These are phyloP conservation scores for Anisodus acutangulus DNA, from an alignment of 257 asterid species.

Conservation along the genomic window DNA sequence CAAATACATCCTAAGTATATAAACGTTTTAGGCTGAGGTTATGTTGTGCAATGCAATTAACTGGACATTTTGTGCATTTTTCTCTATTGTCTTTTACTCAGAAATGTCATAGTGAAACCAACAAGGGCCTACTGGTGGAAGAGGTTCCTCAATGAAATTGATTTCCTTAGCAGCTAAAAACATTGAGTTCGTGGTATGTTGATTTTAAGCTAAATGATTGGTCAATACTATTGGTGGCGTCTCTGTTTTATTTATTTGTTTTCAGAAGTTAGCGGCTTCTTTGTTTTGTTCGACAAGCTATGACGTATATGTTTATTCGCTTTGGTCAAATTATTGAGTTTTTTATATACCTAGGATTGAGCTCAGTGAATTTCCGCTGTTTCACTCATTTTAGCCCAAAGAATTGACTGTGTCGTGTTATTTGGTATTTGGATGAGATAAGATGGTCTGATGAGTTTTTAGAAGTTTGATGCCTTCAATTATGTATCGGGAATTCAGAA, in stretches of 20 bases:
- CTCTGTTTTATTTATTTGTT: background rate
- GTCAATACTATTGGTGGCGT: background rate
- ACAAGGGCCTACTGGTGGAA: background rate
- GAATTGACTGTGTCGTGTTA: conserved; percentile 19
- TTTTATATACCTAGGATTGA: background rate
- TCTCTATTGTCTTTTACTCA: background rate
- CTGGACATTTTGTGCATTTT: background rate
- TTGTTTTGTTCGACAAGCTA: background rate
- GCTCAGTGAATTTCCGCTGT: background rate
- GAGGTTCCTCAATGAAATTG: background rate
- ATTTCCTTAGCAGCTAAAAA: conserved; percentile 23
- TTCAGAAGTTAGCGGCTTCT: background rate
- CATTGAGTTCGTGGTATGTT: background rate
- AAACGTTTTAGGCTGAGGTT: background rate
- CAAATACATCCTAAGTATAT: too few species aligned
- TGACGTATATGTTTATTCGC: background rate
- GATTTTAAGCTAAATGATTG: conserved; percentile 29
- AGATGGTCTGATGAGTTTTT: conserved; percentile 26
- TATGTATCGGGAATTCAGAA: conserved; percentile 26
- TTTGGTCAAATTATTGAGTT: background rate
- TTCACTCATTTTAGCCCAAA: background rate
- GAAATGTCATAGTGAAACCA: background rate
- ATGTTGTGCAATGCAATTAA: background rate
- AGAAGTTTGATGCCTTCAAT: conserved; percentile 31
- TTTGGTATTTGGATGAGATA: conserved; percentile 30